Evolutionary conservation across 1,284 basidiomycete species (phyloP), one percentile per base, ranked within the genome.

Genomic region (Rhodotorula sp.): DNA sequence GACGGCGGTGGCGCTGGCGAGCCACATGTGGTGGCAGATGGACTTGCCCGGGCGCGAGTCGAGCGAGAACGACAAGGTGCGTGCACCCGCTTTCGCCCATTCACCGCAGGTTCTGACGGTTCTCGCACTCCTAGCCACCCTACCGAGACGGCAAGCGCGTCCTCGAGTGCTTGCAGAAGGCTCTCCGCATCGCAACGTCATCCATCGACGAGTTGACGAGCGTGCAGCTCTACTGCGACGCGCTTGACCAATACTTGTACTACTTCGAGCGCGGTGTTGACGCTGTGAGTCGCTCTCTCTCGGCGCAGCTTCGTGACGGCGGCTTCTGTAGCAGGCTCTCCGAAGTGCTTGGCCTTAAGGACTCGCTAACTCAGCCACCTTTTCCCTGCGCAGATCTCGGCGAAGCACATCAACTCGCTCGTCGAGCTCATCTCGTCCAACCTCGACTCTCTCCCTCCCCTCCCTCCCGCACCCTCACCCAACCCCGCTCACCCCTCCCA

Each of bases 11-110:
- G 88, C 90, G 61, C 84, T 94, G 52, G 94, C 94, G 4, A 94
- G 92, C 79, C 94, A 97, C 82, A 82, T 96, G 78, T 96, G 93
- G 92, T 97, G 93, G 93, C 94, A 97, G 79, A 89, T 90, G 72
- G 84, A 84, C 73, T 78, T 82, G 66, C 68, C 82, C 30, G 79
- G 82, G 30, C 76, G 81, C 29, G 84, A 84, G 64, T n/a, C 48
- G 48, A 48, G 51, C 49, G 84, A 83, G 47, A 52, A 57, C 27
- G 81, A 81, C 59, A 82, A 82, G 76, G 82, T 82, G 73, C 68
- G 80, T 77, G 20, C 8, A 6, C 22, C 1, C 11, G n/a, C 19
- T 15, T 39, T n/a, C 6, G 29, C 39, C 20, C 27, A n/a, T 51
- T 24, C 22, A 19, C 17, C 19, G 29, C 30, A 20, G 20, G 0